These are phyloP conservation scores for Halophytophthora polymorphica DNA, from an alignment of 352 stramenopile species.

Conservation along the genomic window DNA sequence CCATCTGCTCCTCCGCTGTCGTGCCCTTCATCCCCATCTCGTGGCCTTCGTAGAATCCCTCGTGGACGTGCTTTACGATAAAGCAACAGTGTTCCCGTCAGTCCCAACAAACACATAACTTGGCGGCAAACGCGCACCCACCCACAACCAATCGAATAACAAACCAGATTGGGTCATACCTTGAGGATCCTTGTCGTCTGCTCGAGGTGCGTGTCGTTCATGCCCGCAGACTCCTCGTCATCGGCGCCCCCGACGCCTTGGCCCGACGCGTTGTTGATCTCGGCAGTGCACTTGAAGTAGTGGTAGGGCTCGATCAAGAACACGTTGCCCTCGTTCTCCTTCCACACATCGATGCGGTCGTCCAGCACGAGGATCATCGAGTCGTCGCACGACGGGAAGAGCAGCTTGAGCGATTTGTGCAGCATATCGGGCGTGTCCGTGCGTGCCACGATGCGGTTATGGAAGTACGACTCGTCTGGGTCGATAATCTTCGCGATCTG, in stretches of 20 bases:
- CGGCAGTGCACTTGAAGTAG: conserved; percentile 75
- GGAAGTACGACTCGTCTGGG: conserved; percentile 74
- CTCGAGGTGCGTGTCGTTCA: conserved; percentile 46
- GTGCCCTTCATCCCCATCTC: conserved; percentile 41
- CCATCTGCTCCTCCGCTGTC: conserved; percentile 68
- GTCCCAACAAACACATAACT: too few species aligned
- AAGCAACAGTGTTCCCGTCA: background rate
- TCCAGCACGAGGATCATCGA: conserved; percentile 87
- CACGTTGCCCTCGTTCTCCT: conserved; percentile 85
- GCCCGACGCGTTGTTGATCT: conserved; percentile 84
- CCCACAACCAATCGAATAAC: background rate
- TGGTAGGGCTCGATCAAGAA: conserved; percentile 86
- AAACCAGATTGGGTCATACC: conserved; percentile 18
- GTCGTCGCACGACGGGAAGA: conserved; percentile 85
- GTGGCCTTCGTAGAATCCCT: conserved; percentile 54
- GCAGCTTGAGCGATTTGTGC: conserved; percentile 85
- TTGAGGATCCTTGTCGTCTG: conserved; percentile 60
- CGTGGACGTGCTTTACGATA: conserved; percentile 46
- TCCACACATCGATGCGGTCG: conserved; percentile 86
- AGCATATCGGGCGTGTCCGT: conserved; percentile 85
- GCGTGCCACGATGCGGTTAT: conserved; percentile 83
- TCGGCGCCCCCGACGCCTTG: conserved; percentile 42
- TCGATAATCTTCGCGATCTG: conserved; percentile 93
- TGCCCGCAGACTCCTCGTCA: conserved; percentile 20
- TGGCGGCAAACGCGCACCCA: background rate